A percentile compares a stretch with the other conserved stretches of the same genome.
Evolutionary conservation across 139 green algal species (phyloP).

Genomic region (Auxenochlorella pyrenoidosa): DNA sequence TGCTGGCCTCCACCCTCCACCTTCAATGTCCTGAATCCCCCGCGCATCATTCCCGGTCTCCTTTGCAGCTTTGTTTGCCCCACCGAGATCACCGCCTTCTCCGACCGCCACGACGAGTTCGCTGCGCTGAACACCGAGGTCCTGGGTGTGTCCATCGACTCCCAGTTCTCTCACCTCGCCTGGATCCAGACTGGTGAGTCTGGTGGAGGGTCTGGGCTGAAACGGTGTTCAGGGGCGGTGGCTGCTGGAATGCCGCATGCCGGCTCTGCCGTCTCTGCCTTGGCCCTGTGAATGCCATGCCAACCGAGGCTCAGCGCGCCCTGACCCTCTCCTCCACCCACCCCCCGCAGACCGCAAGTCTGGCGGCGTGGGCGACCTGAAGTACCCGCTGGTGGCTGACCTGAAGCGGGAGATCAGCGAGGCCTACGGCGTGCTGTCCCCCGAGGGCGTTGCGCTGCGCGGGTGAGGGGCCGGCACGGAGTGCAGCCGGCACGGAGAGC

Average conservation of each 20-base stretch:
- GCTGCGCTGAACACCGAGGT: constrained; percentile 88
- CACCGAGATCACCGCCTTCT: constrained; percentile 99
- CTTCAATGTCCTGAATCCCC: too few species aligned
- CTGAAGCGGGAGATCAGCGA: constrained; percentile 92
- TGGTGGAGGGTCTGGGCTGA: not conserved
- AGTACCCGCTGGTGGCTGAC: constrained; percentile 97
- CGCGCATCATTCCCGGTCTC: too few species aligned
- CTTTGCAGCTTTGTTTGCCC: constrained; percentile 78
- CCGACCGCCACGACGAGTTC: constrained; percentile 94
- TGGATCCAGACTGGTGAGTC: constrained; percentile 92
- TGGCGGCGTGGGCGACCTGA: constrained; percentile 93
- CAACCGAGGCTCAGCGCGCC: not conserved
- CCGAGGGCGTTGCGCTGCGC: constrained; percentile 88
- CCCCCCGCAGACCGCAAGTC: constrained; percentile 78
- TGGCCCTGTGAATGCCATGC: not conserved
- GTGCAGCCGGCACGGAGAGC: too few species aligned
- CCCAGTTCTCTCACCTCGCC: constrained; percentile 97
- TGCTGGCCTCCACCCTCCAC: too few species aligned
- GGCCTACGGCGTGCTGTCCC: constrained; percentile 90
- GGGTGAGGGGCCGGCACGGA: constrained; percentile 20
- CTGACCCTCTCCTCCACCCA: not conserved
- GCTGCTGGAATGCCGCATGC: not conserved
- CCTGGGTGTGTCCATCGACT: constrained; percentile 92
- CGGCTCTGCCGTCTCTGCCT: not conserved
- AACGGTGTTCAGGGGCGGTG: not conserved